Percentiles rank a stretch among this genome's conserved stretches.
phyloP scores from a whole-genome alignment of 352 stramenopile species.

The Globisporangium lucens region DNA sequence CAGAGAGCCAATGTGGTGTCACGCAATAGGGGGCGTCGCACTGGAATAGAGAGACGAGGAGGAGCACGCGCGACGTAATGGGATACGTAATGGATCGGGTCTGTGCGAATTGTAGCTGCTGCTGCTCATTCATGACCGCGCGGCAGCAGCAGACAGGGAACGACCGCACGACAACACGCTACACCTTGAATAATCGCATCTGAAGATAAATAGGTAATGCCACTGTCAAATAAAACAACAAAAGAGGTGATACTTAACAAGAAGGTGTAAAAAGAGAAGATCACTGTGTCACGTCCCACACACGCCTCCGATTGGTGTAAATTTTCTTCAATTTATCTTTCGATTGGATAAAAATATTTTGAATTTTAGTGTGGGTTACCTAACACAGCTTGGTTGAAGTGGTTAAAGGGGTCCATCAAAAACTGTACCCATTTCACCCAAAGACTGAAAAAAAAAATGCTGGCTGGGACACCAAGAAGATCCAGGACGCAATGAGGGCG shows the following conservation, averaged over 20 bases:
- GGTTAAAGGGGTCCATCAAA: neutral
- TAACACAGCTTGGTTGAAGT: neutral
- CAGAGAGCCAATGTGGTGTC: neutral
- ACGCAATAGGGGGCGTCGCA: neutral
- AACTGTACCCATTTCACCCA: neutral
- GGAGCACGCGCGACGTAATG: neutral
- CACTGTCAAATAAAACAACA: neutral
- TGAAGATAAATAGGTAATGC: neutral
- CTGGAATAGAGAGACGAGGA: neutral
- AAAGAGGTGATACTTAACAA: neutral
- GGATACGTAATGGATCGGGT: constrained; percentile 2
- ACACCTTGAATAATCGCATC: neutral
- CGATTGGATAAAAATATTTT: neutral
- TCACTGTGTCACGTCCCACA: neutral
- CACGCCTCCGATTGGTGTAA: neutral
- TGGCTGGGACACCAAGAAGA: too few relatives aligned
- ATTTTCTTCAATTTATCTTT: neutral
- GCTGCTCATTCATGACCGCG: neutral
- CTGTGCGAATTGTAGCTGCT: neutral
- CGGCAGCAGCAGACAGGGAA: constrained; percentile 4
- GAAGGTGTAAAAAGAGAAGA: neutral
- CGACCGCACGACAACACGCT: neutral
- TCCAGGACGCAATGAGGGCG: too few relatives aligned
- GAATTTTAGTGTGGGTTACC: neutral
- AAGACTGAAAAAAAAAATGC: too few relatives aligned